These are phyloP conservation scores for Rhizopus sp. DNA, from an alignment of 371 early-diverging fungal species.

Conservation along the genomic window DNA sequence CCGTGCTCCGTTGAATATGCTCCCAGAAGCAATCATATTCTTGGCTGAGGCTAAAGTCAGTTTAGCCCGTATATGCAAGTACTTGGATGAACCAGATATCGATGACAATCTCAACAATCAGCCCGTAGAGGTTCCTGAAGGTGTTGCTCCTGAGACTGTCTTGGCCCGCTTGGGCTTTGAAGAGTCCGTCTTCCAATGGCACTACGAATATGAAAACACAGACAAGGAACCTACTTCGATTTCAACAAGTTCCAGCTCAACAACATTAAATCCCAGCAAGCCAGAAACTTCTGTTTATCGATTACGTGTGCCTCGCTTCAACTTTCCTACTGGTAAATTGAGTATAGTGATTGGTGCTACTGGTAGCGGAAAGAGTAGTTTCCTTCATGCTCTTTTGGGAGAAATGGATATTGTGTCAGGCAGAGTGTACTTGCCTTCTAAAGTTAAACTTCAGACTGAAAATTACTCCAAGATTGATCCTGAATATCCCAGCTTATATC, in stretches of 20 bases:
- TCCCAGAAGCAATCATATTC: constrained; percentile 44
- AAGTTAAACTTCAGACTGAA: constrained; percentile 6
- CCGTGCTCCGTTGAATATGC: constrained; percentile 51
- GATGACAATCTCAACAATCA: constrained; percentile 29
- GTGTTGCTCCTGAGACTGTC: constrained; percentile 17
- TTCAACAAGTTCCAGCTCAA: constrained; percentile 2
- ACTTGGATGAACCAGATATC: constrained; percentile 55
- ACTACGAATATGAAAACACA: constrained; percentile 15
- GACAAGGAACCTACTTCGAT: neutral
- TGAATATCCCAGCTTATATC: constrained; percentile 47
- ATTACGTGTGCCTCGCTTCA: constrained; percentile 26
- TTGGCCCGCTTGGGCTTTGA: constrained; percentile 50
- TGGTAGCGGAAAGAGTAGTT: constrained; percentile 71
- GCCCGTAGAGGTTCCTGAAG: constrained; percentile 16
- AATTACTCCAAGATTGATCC: constrained; percentile 33
- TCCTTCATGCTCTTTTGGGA: constrained; percentile 72
- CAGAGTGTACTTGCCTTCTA: constrained; percentile 33
- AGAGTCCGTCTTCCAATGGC: constrained; percentile 53
- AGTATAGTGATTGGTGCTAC: constrained; percentile 70
- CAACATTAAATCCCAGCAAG: constrained; percentile 20
- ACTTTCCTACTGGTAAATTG: constrained; percentile 66
- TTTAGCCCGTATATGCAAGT: constrained; percentile 53
- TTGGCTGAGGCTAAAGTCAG: constrained; percentile 52
- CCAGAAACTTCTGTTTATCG: constrained; percentile 14
- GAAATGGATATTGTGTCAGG: constrained; percentile 65